Base-by-base conservation (phyloP, 2,329 filamentous ascomycete species). In the Aspergillus costaricaensis region DNA sequence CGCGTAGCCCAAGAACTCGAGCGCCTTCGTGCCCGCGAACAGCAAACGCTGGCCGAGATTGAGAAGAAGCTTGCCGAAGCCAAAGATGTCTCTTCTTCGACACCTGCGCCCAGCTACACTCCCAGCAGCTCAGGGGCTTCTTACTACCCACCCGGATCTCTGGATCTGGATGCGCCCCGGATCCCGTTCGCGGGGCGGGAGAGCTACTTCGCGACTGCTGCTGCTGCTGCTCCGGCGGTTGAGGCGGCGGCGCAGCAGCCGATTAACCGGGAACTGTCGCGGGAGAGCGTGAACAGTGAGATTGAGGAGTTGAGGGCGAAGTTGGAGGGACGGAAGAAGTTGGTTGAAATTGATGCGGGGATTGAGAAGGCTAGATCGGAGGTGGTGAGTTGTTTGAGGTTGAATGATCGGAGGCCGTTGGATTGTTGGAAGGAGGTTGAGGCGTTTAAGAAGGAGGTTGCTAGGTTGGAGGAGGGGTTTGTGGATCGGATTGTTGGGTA, bases 381-480 rank as follows among this genome's bases (percentile, higher is more conserved):
- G 61, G 87, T 97, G 58, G 86, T 95, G 64, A 84, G 85, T 69
- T 98, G 94, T 76, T 81, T 98, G 81, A 83, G 90, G 63, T 84
- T 89, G 72, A 89, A 97, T 76, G 93, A 97, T 78, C 84, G 92
- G 65, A 85, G 92, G 76, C 93, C 94, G 74, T 81, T 97, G 74
- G 91, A 97, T 81, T 98, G 94, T 84, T 97, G 91, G 90, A 85
- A 88, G 78, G 92, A 97, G 85, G 92, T 97, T 23, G 90, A 96
- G 80, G 83, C 82, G 19, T 98, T 98, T 78, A 96, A 93, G 86
- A 85, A 85, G 70, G 91, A 96, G 83, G 93, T 98, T 54, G 87
- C 90, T 68, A 87, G 86, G 80, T 77, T 97, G 78, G 94, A 97
- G 85, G 89, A 87, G 79, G 83, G 83, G 25, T 98, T 96, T 86